Conservation (phyloP, 495 filamentous ascomycete genomes). For the Xylaria telfairii region DNA sequence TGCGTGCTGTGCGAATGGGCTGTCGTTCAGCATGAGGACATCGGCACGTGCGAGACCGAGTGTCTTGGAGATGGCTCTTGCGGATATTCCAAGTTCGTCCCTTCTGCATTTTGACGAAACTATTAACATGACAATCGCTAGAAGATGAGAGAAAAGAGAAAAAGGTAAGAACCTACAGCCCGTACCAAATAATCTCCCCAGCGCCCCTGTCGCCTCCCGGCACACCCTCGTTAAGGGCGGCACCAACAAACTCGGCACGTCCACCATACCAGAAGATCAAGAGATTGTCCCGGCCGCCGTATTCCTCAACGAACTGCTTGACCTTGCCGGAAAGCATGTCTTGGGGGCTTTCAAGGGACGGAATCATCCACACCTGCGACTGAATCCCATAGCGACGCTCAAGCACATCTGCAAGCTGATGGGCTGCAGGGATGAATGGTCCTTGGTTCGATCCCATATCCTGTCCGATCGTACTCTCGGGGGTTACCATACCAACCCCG, state of each 20-base stretch:
- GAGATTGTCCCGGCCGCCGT: slow-evolving; percentile 14
- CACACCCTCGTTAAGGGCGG: neutral
- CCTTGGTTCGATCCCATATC: neutral
- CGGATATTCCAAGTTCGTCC: slow-evolving; percentile 16
- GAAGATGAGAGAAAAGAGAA: neutral
- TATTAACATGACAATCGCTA: neutral
- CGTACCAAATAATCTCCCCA: slow-evolving; percentile 22
- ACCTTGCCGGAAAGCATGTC: slow-evolving; percentile 19
- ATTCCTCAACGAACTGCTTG: slow-evolving; percentile 16
- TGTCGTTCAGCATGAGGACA: slow-evolving; percentile 25
- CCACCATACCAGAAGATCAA: slow-evolving; percentile 28
- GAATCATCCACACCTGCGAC: slow-evolving; percentile 20
- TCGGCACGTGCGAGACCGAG: slow-evolving; percentile 16
- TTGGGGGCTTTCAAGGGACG: slow-evolving; percentile 6
- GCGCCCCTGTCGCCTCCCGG: neutral
- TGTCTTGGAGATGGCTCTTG: slow-evolving; percentile 15
- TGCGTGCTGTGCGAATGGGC: slow-evolving; percentile 22
- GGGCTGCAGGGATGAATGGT: slow-evolving; percentile 19
- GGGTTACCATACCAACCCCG: neutral
- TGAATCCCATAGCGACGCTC: slow-evolving; percentile 17
- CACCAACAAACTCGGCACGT: slow-evolving; percentile 14
- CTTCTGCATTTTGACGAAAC: neutral
- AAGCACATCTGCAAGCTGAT: slow-evolving; percentile 16
- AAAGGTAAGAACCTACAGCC: slow-evolving; percentile 18
- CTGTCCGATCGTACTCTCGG: neutral